Percentiles rank a stretch among this genome's conserved stretches.
Conservation (phyloP, 805 yeast species). For the Sugiyamaella floridensis region DNA sequence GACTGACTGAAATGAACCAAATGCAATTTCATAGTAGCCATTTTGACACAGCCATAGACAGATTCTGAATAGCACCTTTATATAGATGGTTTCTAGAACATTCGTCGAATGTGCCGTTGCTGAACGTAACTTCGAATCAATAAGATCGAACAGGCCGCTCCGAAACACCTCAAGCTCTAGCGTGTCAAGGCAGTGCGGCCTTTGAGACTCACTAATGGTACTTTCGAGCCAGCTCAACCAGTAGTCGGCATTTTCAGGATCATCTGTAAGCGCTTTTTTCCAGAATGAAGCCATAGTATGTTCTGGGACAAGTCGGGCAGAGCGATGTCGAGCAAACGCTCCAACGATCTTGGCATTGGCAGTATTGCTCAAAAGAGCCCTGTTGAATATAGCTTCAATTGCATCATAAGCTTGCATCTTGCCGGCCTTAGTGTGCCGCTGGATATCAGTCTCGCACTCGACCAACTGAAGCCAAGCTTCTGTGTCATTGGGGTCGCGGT, state of each 20-base stretch:
- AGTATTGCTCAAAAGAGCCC: not conserved
- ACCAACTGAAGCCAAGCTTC: not conserved
- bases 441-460: not conserved
- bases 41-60: conserved; percentile 6
- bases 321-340: not conserved
- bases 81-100: not conserved
- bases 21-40: conserved; percentile 21
- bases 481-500: not conserved
- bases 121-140: not conserved
- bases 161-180: not conserved
- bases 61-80: conserved; percentile 2
- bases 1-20: conserved; percentile 19
- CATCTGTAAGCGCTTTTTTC: not conserved
- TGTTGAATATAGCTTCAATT: not conserved
- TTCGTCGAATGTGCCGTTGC: not conserved
- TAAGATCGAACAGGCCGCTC: not conserved
- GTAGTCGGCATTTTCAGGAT: not conserved
- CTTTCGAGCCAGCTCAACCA: not conserved
- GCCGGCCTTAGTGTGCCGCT: not conserved
- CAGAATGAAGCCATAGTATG: not conserved
- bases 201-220: not conserved
- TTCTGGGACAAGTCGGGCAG: not conserved
- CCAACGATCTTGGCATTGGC: not conserved
- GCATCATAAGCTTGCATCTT: not conserved
- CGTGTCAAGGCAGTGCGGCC: not conserved